Percentiles rank a stretch among this genome's conserved stretches.
These are phyloP conservation scores for Agrocybe praecox DNA, from an alignment of 768 basidiomycete genomes.

Conservation along the genomic window DNA sequence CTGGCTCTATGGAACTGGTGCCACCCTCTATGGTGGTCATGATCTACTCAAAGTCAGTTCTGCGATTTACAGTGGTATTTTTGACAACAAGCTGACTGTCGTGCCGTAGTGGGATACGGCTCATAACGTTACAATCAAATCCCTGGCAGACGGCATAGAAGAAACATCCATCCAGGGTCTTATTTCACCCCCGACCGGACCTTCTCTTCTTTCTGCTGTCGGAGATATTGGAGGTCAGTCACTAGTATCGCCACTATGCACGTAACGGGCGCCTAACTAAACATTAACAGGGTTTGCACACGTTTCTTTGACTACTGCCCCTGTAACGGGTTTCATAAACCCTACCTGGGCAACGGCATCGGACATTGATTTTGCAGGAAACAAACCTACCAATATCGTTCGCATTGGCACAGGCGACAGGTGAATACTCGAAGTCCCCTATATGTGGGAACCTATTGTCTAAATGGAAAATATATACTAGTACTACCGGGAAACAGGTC, in stretches of 20 bases:
- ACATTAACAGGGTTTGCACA: constrained; percentile 48
- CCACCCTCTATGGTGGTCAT: constrained; percentile 62
- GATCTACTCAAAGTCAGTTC: constrained; percentile 46
- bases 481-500: constrained; percentile 52
- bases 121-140: constrained; percentile 61
- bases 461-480: constrained; percentile 10
- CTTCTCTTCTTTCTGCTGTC: constrained; percentile 56
- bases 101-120: constrained; percentile 53
- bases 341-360: constrained; percentile 48
- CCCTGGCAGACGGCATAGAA: constrained; percentile 66
- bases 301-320: constrained; percentile 40
- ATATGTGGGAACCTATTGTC: background rate
- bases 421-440: constrained; percentile 18
- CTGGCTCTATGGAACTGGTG: constrained; percentile 73
- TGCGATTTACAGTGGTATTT: background rate
- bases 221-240: constrained; percentile 50
- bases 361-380: constrained; percentile 59
- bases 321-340: constrained; percentile 41
- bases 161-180: constrained; percentile 60
- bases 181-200: constrained; percentile 64
- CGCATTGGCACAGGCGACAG: constrained; percentile 54
- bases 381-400: constrained; percentile 49
- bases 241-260: background rate
- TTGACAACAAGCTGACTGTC: background rate
- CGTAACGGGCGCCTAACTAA: background rate